Evolutionary conservation across 257 asterid species (phyloP), one percentile per base, ranked within the genome.

Genomic region (Schizonepeta tenuifolia): DNA sequence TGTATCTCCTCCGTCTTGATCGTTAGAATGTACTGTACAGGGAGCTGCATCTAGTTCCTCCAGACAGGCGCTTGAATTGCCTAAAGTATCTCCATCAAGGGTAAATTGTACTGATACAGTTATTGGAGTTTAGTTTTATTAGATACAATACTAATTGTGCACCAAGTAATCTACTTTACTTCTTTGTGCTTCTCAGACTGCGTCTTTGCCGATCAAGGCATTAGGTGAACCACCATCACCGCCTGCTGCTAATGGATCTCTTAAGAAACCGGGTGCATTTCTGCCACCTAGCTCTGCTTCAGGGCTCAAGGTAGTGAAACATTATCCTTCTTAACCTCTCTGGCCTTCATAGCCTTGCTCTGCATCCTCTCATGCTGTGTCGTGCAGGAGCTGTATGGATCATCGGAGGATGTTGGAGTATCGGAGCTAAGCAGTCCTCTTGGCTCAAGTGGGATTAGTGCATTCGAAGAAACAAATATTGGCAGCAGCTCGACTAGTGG

Each of bases 21-120:
- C 21, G 21, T 36, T 33, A 57, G 8, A 71, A 35, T 74, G 67
- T 71, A 53, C 24, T 77, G 38, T 81, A 60, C 44, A 94, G 98
- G 93, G 85, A 68, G 57, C 70, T 51, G 77, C 87, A 53, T 78
- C 93, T 54, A 79, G 87, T 77, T 77, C 86, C 43, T 70, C 84
- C 17, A 78, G 67, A 78, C 93, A 84, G 38, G 85, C 89, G 35
- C 94, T 91, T 76, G 92, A 85, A 78, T 47, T 78, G 73, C 90
- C 93, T 5, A 82, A 63, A 65, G 68, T 54, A 51, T 78, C 88
- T 84, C 91, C 99, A 68, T 65, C 86, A 67, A 83, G 86, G 98
- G 98, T 93, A 89, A 78, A 20, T 22, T 56, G 64, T 7, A 31
- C 22, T 9, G 35, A 20, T 5, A 31, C 35, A 13, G 43, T 28